Conservation (phyloP, 148 eudicot genomes). For the Chenopodium album region DNA sequence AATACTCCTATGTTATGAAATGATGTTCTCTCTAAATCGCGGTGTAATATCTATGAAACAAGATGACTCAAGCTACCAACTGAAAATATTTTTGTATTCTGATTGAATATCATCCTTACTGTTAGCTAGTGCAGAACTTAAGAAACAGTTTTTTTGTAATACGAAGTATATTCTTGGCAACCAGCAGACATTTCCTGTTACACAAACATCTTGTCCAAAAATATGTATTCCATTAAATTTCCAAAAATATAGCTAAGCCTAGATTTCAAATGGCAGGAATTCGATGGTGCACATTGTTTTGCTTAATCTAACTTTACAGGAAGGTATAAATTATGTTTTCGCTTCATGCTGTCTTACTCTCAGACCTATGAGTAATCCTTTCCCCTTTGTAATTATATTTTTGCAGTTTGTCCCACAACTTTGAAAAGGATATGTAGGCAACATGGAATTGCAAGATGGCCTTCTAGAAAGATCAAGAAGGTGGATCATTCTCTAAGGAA, state of each 20-base stretch:
- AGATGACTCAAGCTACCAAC: background rate
- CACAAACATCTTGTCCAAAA: background rate
- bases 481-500: constrained; percentile 83
- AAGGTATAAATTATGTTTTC: background rate
- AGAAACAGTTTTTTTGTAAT: background rate
- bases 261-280: background rate
- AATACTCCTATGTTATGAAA: background rate
- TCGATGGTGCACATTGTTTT: background rate
- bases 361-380: background rate
- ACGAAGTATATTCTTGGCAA: background rate
- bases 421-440: constrained; percentile 95
- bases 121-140: background rate
- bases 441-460: constrained; percentile 92
- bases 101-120: background rate
- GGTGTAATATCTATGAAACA: background rate
- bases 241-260: background rate
- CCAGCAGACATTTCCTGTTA: background rate
- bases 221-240: background rate
- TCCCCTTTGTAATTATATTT: background rate
- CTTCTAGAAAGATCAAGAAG: constrained; percentile 94
- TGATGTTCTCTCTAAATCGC: background rate
- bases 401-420: constrained; percentile 93
- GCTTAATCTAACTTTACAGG: background rate
- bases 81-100: background rate
- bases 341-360: background rate